Base-by-base conservation (phyloP, 306 rosid species). In the Begonia masoniana region DNA sequence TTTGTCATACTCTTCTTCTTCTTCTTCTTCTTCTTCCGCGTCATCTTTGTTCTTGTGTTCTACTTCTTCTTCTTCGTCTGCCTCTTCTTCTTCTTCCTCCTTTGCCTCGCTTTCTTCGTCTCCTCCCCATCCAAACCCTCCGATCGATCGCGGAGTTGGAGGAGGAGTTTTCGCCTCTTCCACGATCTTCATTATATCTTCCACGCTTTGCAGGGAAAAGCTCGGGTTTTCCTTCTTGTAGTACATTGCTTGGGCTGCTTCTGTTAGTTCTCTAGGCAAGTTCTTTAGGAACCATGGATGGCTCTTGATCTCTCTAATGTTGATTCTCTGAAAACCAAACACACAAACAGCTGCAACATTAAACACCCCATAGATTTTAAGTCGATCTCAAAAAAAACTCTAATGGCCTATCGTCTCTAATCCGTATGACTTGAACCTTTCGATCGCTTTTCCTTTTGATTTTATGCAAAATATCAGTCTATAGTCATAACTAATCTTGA, bases 241-340 rank as follows among this genome's bases (percentile, higher is more conserved):
- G 68, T 78, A 78, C 17, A 62, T 23, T n/a, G 78, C 68, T 76
- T 82, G 91, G 57, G 74, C 76, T 31, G 91, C 51, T 58, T 82
- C 91, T 31, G 82, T 82, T 10, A 82, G 72, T 70, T 78, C 91
- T 65, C 91, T 82, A 49, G 91, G 91, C 53, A 82, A 69, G 58
- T 76, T 83, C 84, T 83, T 83, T 42, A 83, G 42, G 55, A 79
- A 79, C 94, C 94, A 83, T 4, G 94, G 94, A 52, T 83, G 94
- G 71, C 47, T 74, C 73, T 77, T 83, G 54, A 83, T 83, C 36
- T 83, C 94, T 79, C 70, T 72, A 13, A 83, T 57, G 36, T 69
- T 26, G 35, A 83, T 67, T 67, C 93, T 83, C 93, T 83, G 74
- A 45, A 45, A 45, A 31, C 39, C 39, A 31, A 31, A 31, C 7